A percentile compares a stretch with the other conserved stretches of the same genome.
These are phyloP conservation scores for Fraxinus xanthoxyloides DNA, from an alignment of 305 asterid species.

Conservation along the genomic window DNA sequence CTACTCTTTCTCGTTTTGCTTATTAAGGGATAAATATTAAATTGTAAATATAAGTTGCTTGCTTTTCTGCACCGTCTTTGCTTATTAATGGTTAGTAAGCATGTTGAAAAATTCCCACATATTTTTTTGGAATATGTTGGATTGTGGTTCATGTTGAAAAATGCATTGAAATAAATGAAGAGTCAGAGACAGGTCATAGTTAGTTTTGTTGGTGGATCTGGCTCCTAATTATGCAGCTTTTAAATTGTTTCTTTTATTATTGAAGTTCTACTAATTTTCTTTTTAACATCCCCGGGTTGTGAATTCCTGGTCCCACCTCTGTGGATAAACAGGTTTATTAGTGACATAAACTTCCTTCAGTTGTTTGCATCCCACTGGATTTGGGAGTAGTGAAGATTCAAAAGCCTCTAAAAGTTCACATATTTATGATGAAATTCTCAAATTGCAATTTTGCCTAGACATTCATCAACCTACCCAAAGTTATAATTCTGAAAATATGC, in stretches of 20 bases:
- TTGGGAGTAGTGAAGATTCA: neutral
- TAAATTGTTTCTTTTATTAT: too few species aligned
- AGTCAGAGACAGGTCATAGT: neutral
- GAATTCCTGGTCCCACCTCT: neutral
- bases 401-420: neutral
- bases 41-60: neutral
- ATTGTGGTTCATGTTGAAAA: neutral
- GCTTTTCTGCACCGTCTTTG: neutral
- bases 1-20: slow-evolving; percentile 63
- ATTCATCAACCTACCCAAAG: neutral
- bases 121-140: neutral
- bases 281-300: neutral
- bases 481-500: neutral
- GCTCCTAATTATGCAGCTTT: neutral
- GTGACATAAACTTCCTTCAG: neutral
- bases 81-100: neutral
- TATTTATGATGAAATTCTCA: neutral
- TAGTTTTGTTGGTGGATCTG: neutral
- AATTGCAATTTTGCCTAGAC: neutral
- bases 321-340: neutral
- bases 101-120: neutral
- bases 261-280: neutral
- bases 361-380: neutral
- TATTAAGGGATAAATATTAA: too few species aligned
- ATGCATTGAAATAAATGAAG: neutral